Conservation (phyloP, 2,329 filamentous ascomycete genomes). For the Calonectria pseudoturangicola region DNA sequence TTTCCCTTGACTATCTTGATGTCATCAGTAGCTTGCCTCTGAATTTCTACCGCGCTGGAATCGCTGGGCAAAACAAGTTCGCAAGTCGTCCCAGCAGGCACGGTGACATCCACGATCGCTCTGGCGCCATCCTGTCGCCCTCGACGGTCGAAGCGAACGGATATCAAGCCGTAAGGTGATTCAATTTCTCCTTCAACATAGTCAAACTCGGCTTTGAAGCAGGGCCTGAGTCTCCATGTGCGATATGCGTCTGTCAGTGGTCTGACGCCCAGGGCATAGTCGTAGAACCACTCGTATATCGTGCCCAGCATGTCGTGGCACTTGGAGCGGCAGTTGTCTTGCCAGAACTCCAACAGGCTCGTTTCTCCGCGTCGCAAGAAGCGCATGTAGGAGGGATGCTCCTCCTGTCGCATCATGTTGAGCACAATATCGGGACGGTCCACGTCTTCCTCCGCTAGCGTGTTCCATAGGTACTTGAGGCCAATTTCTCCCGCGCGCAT, state of each 20-base stretch:
- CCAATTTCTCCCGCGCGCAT: constrained; percentile 65
- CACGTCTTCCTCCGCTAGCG: constrained; percentile 59
- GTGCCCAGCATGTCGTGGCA: constrained; percentile 70
- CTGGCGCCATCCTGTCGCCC: constrained; percentile 24
- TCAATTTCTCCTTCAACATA: constrained; percentile 61
- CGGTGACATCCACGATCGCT: constrained; percentile 44
- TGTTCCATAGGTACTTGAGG: constrained; percentile 64
- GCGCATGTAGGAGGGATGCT: constrained; percentile 69
- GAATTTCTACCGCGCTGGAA: constrained; percentile 41
- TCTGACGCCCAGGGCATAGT: constrained; percentile 62
- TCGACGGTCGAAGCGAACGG: constrained; percentile 47
- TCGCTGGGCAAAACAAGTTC: constrained; percentile 47
- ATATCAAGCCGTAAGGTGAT: constrained; percentile 62
- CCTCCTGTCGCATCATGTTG: constrained; percentile 66
- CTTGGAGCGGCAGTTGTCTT: constrained; percentile 64
- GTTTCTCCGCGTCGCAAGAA: constrained; percentile 67
- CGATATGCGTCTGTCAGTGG: constrained; percentile 62
- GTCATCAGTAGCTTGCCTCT: constrained; percentile 31
- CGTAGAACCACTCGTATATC: constrained; percentile 69
- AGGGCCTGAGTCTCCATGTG: constrained; percentile 62
- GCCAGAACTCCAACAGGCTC: constrained; percentile 66
- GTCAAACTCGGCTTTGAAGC: constrained; percentile 63
- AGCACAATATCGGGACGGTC: constrained; percentile 63
- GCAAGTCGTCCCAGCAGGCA: constrained; percentile 48
- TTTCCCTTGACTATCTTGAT: constrained; percentile 31